Percentiles rank a stretch among this genome's conserved stretches.
Conservation (phyloP, 2,329 filamentous ascomycete genomes). For the Zymoseptoria crescenta region DNA sequence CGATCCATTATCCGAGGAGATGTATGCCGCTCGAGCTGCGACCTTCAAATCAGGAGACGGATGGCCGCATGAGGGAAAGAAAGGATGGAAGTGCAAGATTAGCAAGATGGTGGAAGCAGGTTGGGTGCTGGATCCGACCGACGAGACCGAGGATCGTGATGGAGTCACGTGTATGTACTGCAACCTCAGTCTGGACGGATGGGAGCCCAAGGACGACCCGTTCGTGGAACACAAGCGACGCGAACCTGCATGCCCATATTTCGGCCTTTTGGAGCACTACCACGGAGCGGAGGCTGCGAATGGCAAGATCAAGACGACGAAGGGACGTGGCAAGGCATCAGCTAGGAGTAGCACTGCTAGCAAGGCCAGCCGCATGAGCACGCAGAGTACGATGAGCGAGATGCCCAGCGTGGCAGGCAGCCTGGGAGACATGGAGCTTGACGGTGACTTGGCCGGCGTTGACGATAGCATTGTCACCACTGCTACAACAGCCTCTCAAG, state of each 20-base stretch:
- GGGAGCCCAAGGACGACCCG: conserved; percentile 89
- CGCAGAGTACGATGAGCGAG: conserved; percentile 32
- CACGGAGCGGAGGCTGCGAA: conserved; percentile 14
- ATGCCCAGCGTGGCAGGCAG: conserved; percentile 16
- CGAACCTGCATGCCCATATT: conserved; percentile 75
- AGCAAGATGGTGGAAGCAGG: conserved; percentile 89
- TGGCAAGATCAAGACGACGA: conserved; percentile 26
- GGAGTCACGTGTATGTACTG: conserved; percentile 90
- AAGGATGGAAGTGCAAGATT: conserved; percentile 80
- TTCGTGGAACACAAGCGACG: conserved; percentile 81
- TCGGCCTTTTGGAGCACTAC: conserved; percentile 53
- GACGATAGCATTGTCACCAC: conserved; percentile 48
- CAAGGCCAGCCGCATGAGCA: conserved; percentile 59
- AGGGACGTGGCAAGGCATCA: conserved; percentile 17
- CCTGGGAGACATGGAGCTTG: conserved; percentile 11
- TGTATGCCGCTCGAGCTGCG: conserved; percentile 68
- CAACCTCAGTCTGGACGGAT: conserved; percentile 79
- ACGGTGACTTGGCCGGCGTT: conserved; percentile 35
- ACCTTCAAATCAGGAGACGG: conserved; percentile 63
- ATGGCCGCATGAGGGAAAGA: conserved; percentile 87
- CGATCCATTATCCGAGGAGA: conserved; percentile 63
- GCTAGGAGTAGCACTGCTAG: conserved; percentile 41
- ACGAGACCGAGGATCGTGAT: conserved; percentile 67
- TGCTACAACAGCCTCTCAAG: conserved; percentile 34
- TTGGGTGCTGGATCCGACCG: conserved; percentile 83